Evolutionary conservation across 1,139 yeast species (phyloP).

Genomic region (Yamadazyma epiphylla): DNA sequence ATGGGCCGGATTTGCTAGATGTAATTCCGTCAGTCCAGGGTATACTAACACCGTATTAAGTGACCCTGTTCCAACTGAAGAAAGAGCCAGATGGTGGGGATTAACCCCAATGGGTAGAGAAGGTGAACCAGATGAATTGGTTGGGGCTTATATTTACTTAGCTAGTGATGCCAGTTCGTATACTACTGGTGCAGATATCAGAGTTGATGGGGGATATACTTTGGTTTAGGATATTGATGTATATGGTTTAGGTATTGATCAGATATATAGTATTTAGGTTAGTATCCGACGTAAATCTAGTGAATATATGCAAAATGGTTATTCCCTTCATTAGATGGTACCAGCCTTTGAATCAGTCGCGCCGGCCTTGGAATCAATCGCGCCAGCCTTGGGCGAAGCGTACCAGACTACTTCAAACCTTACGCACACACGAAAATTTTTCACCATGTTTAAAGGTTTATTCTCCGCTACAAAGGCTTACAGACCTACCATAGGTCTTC

Average conservation of each 20-base stretch:
- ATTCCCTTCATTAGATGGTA: too few species aligned
- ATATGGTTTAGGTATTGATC: too few species aligned
- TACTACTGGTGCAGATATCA: constrained; percentile 44
- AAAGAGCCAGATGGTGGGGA: constrained; percentile 33
- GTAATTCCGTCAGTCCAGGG: constrained; percentile 57
- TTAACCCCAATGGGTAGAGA: constrained; percentile 40
- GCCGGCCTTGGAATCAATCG: too few species aligned
- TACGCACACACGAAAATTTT: too few species aligned
- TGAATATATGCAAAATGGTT: too few species aligned
- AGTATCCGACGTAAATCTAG: too few species aligned
- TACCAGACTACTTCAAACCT: too few species aligned
- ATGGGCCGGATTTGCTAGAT: constrained; percentile 54
- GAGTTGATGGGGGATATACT: constrained; percentile 46
- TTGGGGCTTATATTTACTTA: constrained; percentile 40
- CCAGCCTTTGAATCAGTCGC: too few species aligned
- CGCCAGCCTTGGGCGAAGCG: too few species aligned
- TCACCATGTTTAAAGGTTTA: not conserved
- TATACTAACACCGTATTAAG: constrained; percentile 52
- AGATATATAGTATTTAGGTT: too few species aligned
- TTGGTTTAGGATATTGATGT: constrained; percentile 13
- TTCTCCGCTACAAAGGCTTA: too few species aligned
- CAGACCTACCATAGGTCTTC: too few species aligned
- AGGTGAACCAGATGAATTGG: constrained; percentile 36
- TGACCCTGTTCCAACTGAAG: constrained; percentile 37
- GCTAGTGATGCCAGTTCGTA: constrained; percentile 39